phyloP scores from a whole-genome alignment of 768 basidiomycete species.

The Naganishia randhawae region DNA sequence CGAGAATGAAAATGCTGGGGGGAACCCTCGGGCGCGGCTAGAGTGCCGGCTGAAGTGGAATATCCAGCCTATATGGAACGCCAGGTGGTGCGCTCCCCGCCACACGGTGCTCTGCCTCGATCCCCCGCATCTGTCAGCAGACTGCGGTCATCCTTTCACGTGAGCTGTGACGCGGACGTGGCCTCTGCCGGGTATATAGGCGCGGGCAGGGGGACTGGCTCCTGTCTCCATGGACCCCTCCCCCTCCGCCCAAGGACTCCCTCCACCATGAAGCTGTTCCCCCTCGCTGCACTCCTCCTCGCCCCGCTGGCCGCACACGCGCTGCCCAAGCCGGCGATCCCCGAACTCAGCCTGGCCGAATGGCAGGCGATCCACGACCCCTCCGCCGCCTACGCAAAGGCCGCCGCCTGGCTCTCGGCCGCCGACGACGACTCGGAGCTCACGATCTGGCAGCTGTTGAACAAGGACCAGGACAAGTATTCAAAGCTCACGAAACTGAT shows the following conservation, averaged over 20 bases:
- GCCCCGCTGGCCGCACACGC: conserved; percentile 16
- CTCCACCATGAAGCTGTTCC: conserved; percentile 15
- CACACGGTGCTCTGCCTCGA: no score
- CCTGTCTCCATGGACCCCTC: no score
- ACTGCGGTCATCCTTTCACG: no score
- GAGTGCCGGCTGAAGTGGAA: no score
- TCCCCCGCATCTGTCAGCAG: no score
- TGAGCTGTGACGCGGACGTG: no score
- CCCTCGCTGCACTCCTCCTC: conserved; percentile 12
- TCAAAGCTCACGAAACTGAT: conserved; percentile 46
- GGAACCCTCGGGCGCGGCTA: no score
- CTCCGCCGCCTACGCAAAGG: conserved; percentile 5
- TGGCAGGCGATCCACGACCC: conserved; percentile 18
- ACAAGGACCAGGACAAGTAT: conserved; percentile 44
- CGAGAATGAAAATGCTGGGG: no score
- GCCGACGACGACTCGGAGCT: conserved; percentile 33
- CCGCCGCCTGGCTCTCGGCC: conserved; percentile 5
- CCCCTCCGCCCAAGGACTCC: background rate
- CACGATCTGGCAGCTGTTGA: conserved; percentile 49
- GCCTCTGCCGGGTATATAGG: no score
- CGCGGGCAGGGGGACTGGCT: no score
- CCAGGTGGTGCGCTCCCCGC: no score
- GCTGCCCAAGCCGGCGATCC: conserved; percentile 10
- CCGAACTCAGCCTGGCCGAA: conserved; percentile 20
- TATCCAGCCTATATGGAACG: no score